phyloP scores from a whole-genome alignment of 768 basidiomycete species.

The Boletellus sp. region DNA sequence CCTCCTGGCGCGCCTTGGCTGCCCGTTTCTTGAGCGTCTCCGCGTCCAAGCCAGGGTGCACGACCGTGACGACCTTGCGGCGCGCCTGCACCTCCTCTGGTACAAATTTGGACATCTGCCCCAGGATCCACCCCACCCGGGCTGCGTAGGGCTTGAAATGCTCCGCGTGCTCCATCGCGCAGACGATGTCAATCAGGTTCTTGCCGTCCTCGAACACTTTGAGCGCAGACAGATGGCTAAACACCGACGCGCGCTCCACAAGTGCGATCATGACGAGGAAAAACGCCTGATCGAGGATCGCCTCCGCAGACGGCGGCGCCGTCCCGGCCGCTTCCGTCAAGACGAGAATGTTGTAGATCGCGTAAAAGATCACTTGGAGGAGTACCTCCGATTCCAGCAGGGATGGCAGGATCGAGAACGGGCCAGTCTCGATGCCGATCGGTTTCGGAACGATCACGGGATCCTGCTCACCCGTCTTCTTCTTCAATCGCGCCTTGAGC shows the following conservation, averaged over 20 bases:
- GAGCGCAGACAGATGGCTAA: constrained; percentile 54
- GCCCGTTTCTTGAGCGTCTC: constrained; percentile 77
- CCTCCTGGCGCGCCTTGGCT: constrained; percentile 86
- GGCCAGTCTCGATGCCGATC: constrained; percentile 59
- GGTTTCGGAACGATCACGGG: constrained; percentile 74
- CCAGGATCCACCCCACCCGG: constrained; percentile 74
- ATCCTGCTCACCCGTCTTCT: constrained; percentile 56
- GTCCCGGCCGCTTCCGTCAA: constrained; percentile 57
- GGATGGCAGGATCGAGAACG: constrained; percentile 62
- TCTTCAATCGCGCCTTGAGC: constrained; percentile 63
- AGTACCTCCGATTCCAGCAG: constrained; percentile 69
- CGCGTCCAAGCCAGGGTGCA: constrained; percentile 40
- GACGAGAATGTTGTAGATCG: constrained; percentile 69
- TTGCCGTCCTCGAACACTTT: constrained; percentile 56
- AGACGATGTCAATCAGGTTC: constrained; percentile 69
- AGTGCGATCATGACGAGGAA: constrained; percentile 85
- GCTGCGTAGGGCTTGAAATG: constrained; percentile 69
- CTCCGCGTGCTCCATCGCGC: constrained; percentile 73
- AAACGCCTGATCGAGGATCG: constrained; percentile 83
- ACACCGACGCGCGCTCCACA: constrained; percentile 61
- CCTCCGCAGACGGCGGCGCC: constrained; percentile 77
- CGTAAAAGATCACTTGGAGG: constrained; percentile 79
- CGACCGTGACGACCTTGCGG: constrained; percentile 41
- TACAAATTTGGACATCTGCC: constrained; percentile 51
- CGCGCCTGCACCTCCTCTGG: constrained; percentile 53